A percentile compares a stretch with the other conserved stretches of the same genome.
Evolutionary conservation across 139 green algal genomes (phyloP).

Genomic region (Closterium sp.): DNA sequence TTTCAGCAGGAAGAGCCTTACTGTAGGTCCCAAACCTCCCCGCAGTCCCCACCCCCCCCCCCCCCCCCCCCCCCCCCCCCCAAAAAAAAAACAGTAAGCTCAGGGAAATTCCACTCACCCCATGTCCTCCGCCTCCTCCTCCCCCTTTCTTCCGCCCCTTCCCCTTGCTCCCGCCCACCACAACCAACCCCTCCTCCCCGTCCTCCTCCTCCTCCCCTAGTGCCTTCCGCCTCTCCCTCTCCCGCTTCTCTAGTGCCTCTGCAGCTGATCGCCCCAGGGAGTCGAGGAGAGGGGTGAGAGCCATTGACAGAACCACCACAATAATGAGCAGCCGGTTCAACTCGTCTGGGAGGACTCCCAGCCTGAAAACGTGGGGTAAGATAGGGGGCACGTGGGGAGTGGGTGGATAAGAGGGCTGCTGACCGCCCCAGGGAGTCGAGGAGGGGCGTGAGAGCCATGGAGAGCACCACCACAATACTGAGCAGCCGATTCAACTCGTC

Average conservation of each 20-base stretch:
- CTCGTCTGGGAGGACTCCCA: conserved; percentile 76
- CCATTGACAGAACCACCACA: conserved; percentile 87
- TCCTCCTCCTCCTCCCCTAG: background rate
- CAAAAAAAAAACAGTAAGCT: too few species aligned
- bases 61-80: conserved; percentile 53
- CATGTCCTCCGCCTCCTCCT: background rate
- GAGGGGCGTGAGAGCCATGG: conserved; percentile 88
- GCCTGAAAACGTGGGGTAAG: conserved; percentile 33
- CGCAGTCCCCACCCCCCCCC: background rate
- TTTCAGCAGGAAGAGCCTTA: too few species aligned
- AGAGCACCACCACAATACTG: conserved; percentile 87
- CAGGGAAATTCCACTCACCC: background rate
- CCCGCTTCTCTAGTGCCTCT: conserved; percentile 1
- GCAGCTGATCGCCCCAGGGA: conserved; percentile 3
- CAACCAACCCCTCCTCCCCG: background rate
- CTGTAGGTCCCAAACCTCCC: too few species aligned
- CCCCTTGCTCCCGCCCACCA: too few species aligned
- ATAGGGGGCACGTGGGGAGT: background rate
- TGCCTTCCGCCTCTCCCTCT: conserved; percentile 4
- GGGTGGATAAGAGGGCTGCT: background rate
- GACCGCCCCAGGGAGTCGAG: conserved; percentile 14
- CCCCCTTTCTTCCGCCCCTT: background rate
- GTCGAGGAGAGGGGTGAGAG: conserved; percentile 70
- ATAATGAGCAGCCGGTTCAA: conserved; percentile 93
- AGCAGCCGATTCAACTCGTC: conserved; percentile 84